Base-by-base conservation (phyloP, 2,329 filamentous ascomycete species). In the Fusarium protoensiforme region DNA sequence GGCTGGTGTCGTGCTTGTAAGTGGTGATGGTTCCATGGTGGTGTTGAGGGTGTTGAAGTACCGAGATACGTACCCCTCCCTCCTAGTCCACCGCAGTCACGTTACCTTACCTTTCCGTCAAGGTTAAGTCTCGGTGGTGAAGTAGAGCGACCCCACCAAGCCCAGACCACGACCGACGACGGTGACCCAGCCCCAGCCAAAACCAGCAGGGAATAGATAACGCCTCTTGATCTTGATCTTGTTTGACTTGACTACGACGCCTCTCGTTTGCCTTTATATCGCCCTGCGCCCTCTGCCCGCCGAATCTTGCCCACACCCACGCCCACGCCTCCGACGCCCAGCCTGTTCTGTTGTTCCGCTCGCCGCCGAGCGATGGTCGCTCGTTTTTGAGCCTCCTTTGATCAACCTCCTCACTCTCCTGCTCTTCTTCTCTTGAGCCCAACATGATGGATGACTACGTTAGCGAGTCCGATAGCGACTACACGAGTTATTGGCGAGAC, bases 401-500 rank as follows among this genome's bases (percentile, higher is more conserved):
- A 63, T 67, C 73, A 71, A 71, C 70, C 64, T 59, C 39, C 53
- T 67, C 59, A 31, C 41, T 67, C 61, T 43, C 22, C 46, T 61
- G 31, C 58, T 56, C 62, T 57, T 61, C 35, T 64, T 53, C 24
- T 63, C 41, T 46, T 46, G 68, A 57, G 67, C 64, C 73, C 65
- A 72, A 62, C 71, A 86, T 81, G 78, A 98, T 98, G 96, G 96
- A 98, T 82, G 96, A 98, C 85, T 98, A 96, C 84, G 95, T 94
- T 76, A 98, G 95, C 81, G 96, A 99, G 84, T 97, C 95, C 14
- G 96, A 99, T 82, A 98, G 95, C 84, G 96, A 99, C 86, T 99
- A 98, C 83, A 98, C 96, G 57, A 98, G 95, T 85, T 99, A 98
- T 84, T 99, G 96, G 96, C 89, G 96, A 83, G 96, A 99, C 85